Conservation (phyloP, 305 asterid species). For the Fraxinus nigra region DNA sequence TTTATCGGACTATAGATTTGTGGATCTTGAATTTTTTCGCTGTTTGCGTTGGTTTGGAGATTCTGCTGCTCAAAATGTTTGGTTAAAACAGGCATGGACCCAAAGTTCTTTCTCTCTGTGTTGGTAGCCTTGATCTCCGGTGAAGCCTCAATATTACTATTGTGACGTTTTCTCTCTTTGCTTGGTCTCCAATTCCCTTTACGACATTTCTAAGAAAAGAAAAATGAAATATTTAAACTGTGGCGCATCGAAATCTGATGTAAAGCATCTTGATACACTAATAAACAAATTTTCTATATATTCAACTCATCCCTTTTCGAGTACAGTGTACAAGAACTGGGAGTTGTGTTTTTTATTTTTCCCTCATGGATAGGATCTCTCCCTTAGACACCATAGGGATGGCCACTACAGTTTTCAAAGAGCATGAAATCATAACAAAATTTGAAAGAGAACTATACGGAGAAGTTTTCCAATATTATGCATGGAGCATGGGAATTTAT, state of each 20-base stretch:
- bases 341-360: not conserved
- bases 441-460: not conserved
- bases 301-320: not conserved
- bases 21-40: not conserved
- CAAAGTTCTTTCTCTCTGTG: slow-evolving; percentile 14
- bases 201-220: slow-evolving; percentile 37
- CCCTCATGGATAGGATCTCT: not conserved
- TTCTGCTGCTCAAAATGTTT: not conserved
- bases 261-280: not conserved
- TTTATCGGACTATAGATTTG: not conserved
- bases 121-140: not conserved
- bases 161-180: slow-evolving; percentile 12
- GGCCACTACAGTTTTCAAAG: not conserved
- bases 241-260: not conserved
- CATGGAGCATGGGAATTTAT: not conserved
- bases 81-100: slow-evolving; percentile 21
- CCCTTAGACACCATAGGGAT: not conserved
- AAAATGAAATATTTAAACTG: not conserved
- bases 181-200: slow-evolving; percentile 31
- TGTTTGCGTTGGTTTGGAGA: not conserved
- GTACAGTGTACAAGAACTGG: not conserved
- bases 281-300: not conserved
- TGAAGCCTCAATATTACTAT: not conserved
- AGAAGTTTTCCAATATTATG: not conserved
- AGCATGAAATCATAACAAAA: not conserved